These are phyloP conservation scores for Paratinospora sagittata DNA, from an alignment of 164 flowering plant species.

Conservation along the genomic window DNA sequence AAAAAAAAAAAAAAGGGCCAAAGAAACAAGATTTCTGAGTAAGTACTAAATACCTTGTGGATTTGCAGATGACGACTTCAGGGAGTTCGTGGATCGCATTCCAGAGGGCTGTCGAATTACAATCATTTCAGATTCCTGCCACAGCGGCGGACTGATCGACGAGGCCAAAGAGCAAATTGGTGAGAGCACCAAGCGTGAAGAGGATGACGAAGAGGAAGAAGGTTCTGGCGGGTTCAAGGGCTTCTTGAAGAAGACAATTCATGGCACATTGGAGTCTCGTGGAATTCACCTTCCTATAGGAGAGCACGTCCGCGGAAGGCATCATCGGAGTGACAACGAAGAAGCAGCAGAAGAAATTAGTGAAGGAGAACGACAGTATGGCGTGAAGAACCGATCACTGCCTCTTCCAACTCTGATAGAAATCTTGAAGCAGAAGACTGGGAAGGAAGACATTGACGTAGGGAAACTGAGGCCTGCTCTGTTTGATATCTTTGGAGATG, in stretches of 20 bases:
- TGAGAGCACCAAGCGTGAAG: conserved; percentile 50
- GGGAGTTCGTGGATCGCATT: conserved; percentile 62
- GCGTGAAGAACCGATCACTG: conserved; percentile 56
- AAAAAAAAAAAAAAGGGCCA: too few relatives aligned
- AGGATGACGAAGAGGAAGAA: conserved; percentile 6
- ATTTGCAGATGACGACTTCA: conserved; percentile 90
- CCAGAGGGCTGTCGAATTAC: conserved; percentile 65
- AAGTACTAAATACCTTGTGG: not conserved
- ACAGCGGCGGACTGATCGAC: conserved; percentile 87
- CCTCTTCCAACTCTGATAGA: conserved; percentile 84
- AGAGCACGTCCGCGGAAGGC: conserved; percentile 15
- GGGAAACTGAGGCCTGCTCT: conserved; percentile 79
- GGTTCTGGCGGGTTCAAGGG: conserved; percentile 40
- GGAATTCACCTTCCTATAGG: conserved; percentile 53
- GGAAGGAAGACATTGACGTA: conserved; percentile 89
- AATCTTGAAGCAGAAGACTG: conserved; percentile 86
- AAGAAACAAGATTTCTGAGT: too few relatives aligned
- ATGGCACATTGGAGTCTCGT: conserved; percentile 65
- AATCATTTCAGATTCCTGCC: conserved; percentile 91
- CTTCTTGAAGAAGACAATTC: conserved; percentile 48
- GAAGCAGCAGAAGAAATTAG: conserved; percentile 26
- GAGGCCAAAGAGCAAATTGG: conserved; percentile 90
- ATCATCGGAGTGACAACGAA: conserved; percentile 20
- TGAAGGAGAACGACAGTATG: conserved; percentile 21
- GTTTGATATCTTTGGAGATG: conserved; percentile 81